Evolutionary conservation across 2,329 filamentous ascomycete species (phyloP).

Genomic region (Colletotrichum nymphaeae): DNA sequence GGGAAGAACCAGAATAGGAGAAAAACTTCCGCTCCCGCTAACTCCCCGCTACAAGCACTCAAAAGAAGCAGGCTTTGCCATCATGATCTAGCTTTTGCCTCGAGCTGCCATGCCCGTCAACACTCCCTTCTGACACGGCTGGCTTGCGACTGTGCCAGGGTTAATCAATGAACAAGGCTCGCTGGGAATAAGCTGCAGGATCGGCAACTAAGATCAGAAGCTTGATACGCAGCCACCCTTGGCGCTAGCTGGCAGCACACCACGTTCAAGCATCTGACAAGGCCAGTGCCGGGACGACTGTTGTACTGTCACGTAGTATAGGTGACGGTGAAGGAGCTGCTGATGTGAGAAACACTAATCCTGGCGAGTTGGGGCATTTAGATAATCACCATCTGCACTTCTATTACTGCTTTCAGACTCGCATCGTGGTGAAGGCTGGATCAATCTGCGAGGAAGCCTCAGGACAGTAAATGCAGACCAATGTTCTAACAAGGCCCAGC

Average conservation of each 20-base stretch:
- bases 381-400: neutral
- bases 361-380: neutral
- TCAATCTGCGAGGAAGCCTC: too few relatives aligned
- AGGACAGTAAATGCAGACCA: neutral
- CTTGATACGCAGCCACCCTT: slow-evolving; percentile 23
- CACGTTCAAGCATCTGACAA: neutral
- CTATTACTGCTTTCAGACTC: neutral
- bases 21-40: neutral
- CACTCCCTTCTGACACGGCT: neutral
- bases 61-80: neutral
- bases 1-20: neutral
- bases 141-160: neutral
- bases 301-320: neutral
- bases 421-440: neutral
- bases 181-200: slow-evolving; percentile 8
- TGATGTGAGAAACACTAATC: slow-evolving; percentile 11
- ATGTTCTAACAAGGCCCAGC: neutral
- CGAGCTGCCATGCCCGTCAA: neutral
- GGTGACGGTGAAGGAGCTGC: neutral
- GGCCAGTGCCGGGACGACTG: neutral
- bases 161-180: neutral
- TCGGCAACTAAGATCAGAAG: slow-evolving; percentile 23
- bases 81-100: neutral
- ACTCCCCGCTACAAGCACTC: too few relatives aligned
- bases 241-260: slow-evolving; percentile 4